Base-by-base conservation (phyloP, 2,329 filamentous ascomycete genomes). In the Incumbomyces lentus region DNA sequence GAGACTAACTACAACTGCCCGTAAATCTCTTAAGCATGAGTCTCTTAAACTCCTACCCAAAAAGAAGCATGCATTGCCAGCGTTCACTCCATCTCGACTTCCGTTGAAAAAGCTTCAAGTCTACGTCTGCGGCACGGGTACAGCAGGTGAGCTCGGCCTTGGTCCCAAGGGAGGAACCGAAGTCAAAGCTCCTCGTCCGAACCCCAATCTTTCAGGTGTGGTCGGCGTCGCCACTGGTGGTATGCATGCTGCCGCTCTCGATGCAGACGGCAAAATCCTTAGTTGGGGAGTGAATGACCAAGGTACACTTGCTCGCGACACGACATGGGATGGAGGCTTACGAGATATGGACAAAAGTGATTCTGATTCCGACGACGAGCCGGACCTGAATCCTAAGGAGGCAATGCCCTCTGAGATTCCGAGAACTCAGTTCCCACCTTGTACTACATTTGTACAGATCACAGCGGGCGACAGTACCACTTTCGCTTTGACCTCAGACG, bases 251-350 rank as follows among this genome's bases (percentile, higher is more conserved):
- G 72, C 82, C 45, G 85, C 81, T 6, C 68, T 90, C 40, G 90
- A 86, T 37, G 74, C 79, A 49, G 82, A 89, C 63, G 86, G 87
- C 68, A 80, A 77, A 66, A 83, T 92, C 54, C 66, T 88, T 46
- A 88, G 84, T n/a, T 93, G 86, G 86, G 86, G 86, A 44, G 85
- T 90, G 55, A 92, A 90, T 60, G 85, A 90, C 59, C 78, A 87
- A 58, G 81, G 82, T 51, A 82, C 86, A 6, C 73, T 92, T 17
- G 86, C 85, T 36, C 75, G 86, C 58, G 76, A 85, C 59, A 88
- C 84, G 3, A 68, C 68, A 10, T 80, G 78, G 71, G 56, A 58
- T 8, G 58, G 58, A 31, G 58, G 58, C 32, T 37, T 59, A 41
- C 57, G 47, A 34, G 60, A 58, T 35, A 55, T 60, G 26, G 61